Percentiles rank a stretch among this genome's conserved stretches.
Evolutionary conservation across 2,329 filamentous ascomycete species (phyloP).

Genomic region (Fusarium tuaranense): DNA sequence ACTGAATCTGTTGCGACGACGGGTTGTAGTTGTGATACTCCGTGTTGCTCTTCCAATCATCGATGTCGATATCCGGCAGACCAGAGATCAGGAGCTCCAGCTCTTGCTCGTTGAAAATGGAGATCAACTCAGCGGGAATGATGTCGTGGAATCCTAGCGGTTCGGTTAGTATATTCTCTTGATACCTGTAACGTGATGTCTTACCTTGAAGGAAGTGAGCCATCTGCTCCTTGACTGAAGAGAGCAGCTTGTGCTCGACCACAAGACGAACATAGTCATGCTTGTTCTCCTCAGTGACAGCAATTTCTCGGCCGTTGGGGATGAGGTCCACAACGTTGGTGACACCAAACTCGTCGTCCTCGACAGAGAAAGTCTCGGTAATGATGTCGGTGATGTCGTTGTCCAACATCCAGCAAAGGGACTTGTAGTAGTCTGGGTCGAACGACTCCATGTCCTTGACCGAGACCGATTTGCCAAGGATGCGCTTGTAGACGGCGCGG

Average conservation of each 20-base stretch:
- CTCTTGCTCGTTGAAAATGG: slow-evolving; percentile 99
- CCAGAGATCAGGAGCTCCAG: slow-evolving; percentile 96
- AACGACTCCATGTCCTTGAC: slow-evolving; percentile 99
- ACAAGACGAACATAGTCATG: slow-evolving; percentile 96
- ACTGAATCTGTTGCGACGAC: slow-evolving; percentile 96
- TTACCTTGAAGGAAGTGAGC: slow-evolving; percentile 89
- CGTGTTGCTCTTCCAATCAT: slow-evolving; percentile 99
- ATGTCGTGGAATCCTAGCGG: slow-evolving; percentile 92
- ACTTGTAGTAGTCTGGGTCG: slow-evolving; percentile 99
- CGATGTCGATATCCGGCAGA: slow-evolving; percentile 95
- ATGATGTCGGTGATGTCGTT: slow-evolving; percentile 99
- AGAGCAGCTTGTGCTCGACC: slow-evolving; percentile 92
- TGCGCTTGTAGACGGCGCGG: slow-evolving; percentile 97
- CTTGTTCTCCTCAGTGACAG: slow-evolving; percentile 98
- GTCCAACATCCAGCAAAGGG: slow-evolving; percentile 96
- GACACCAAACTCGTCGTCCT: slow-evolving; percentile 94
- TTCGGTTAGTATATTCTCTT: slow-evolving; percentile 8
- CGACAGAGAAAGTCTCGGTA: slow-evolving; percentile 93
- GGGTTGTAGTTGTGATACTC: slow-evolving; percentile 98
- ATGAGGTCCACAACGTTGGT: slow-evolving; percentile 88
- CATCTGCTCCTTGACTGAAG: slow-evolving; percentile 94
- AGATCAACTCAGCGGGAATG: slow-evolving; percentile 91
- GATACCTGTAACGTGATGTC: slow-evolving; percentile 31
- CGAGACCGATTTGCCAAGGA: slow-evolving; percentile 92
- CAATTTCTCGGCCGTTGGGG: slow-evolving; percentile 87